Base-by-base conservation (phyloP, 164 flowering plant species). In the Liriodendron chinense region DNA sequence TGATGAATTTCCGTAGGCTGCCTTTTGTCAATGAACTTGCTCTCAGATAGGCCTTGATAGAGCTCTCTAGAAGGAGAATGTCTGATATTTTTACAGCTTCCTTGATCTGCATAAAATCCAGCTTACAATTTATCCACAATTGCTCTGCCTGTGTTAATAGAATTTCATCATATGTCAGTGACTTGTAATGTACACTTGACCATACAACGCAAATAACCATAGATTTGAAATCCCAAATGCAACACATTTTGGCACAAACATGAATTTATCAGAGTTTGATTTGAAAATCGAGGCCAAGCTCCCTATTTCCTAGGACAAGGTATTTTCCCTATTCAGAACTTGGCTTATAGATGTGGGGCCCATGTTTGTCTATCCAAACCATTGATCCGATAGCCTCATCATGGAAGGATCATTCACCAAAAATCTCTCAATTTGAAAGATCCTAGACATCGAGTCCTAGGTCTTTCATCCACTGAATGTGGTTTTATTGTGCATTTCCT, bases 71-170 rank as follows among this genome's bases (percentile, higher is more conserved):
- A 53, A 77, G 18, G 71, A 77, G 68, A 21, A 82, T 65, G 57
- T 81, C 78, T 76, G 78, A 68, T 23, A 75, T 78, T 79, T 78
- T 80, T 62, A 78, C 56, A 78, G 79, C 82, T 69, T 83, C 86
- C 72, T 78, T 82, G 50, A 80, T 72, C 21, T 80, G 75, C 69
- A 79, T 73, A 68, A 87, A 78, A 75, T 89, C 87, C 47, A 34
- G 62, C 81, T 83, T 75, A 78, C 96, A 90, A 74, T 74, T 81
- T 65, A 69, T 76, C 92, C 88, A 86, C 48, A 87, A 71, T 48
- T 83, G 73, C 68, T 89, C 86, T 67, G 81, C 93, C 97, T 91
- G 90, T 68, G 28, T 25, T 21, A 61, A 63, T 28, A 28, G 48
- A 21, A 50, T 74, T 25, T 63, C 53, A n/a, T 14, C 75, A 62